Percentiles rank a stretch among this genome's conserved stretches.
Conservation (phyloP, 1,284 basidiomycete genomes). For the Schizophyllum amplum region DNA sequence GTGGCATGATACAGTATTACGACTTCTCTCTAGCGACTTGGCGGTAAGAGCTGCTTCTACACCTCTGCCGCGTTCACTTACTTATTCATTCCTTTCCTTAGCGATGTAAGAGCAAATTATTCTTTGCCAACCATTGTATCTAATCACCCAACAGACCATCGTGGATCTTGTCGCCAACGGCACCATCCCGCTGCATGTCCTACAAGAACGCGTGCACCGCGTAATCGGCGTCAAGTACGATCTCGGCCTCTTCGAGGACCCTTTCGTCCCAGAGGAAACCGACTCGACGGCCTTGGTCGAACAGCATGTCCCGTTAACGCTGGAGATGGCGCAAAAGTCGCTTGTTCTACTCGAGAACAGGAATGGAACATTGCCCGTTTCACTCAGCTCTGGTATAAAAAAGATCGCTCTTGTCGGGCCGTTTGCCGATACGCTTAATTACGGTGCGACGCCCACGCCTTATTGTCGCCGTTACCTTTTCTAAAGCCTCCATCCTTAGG, state of each 20-base stretch:
- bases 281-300: conserved; percentile 13
- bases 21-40: conserved; percentile 18
- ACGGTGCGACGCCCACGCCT: conserved; percentile 3
- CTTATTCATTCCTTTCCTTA: not conserved
- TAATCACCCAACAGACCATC: conserved; percentile 9
- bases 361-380: conserved; percentile 15
- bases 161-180: conserved; percentile 16
- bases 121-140: not conserved
- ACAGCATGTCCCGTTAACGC: conserved; percentile 18
- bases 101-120: conserved; percentile 6
- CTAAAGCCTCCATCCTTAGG: not conserved
- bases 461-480: too few species aligned
- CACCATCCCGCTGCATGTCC: conserved; percentile 11
- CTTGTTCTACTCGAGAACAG: conserved; percentile 21
- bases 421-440: conserved; percentile 20
- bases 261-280: conserved; percentile 17
- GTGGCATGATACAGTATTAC: conserved; percentile 21
- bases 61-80: too few species aligned
- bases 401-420: conserved; percentile 21
- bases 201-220: conserved; percentile 15
- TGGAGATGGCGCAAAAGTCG: conserved; percentile 18
- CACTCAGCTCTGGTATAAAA: conserved; percentile 13
- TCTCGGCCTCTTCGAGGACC: conserved; percentile 20
- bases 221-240: conserved; percentile 21
- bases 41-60: conserved; percentile 12